These are phyloP conservation scores for Cladorrhinum sp. DNA, from an alignment of 2,329 filamentous ascomycete genomes.

Conservation along the genomic window DNA sequence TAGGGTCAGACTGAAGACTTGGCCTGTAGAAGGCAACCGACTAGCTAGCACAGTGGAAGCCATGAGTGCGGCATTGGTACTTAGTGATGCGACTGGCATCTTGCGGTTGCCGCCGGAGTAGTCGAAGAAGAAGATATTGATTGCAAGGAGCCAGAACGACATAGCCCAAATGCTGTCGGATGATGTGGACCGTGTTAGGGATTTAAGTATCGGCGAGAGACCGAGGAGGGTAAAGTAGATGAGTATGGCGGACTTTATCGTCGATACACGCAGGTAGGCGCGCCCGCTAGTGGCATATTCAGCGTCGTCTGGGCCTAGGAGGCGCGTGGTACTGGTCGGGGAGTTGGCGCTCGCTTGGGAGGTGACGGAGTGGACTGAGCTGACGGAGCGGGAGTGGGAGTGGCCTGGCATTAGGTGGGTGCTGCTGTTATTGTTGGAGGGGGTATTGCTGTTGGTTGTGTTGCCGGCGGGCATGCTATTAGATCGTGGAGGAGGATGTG, in stretches of 20 bases:
- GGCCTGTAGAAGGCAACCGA: conserved; percentile 81
- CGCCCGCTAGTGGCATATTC: conserved; percentile 35
- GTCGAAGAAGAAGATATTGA: conserved; percentile 98
- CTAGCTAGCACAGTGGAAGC: conserved; percentile 91
- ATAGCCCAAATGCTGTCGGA: conserved; percentile 97
- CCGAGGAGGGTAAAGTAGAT: conserved; percentile 93
- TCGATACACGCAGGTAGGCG: conserved; percentile 61
- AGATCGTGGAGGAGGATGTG: not conserved
- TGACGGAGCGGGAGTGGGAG: conserved; percentile 52
- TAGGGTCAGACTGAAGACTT: conserved; percentile 91
- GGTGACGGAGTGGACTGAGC: conserved; percentile 49
- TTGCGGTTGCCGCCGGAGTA: conserved; percentile 66
- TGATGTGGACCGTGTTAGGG: conserved; percentile 87
- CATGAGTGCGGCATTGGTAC: conserved; percentile 95
- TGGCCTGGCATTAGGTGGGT: conserved; percentile 39
- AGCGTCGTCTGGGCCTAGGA: conserved; percentile 5
- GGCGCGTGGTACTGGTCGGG: conserved; percentile 8
- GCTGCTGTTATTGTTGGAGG: conserved; percentile 25
- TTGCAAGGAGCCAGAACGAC: conserved; percentile 85
- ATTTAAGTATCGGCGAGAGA: conserved; percentile 92
- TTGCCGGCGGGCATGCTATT: conserved; percentile 3
- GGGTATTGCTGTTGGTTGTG: conserved; percentile 4
- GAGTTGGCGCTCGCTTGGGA: conserved; percentile 35
- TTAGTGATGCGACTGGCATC: conserved; percentile 68
- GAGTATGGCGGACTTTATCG: conserved; percentile 85